A percentile compares a stretch with the other conserved stretches of the same genome.
Evolutionary conservation across 176 grass and related monocot genomes (phyloP).

Genomic region (Aechmea fasciata): DNA sequence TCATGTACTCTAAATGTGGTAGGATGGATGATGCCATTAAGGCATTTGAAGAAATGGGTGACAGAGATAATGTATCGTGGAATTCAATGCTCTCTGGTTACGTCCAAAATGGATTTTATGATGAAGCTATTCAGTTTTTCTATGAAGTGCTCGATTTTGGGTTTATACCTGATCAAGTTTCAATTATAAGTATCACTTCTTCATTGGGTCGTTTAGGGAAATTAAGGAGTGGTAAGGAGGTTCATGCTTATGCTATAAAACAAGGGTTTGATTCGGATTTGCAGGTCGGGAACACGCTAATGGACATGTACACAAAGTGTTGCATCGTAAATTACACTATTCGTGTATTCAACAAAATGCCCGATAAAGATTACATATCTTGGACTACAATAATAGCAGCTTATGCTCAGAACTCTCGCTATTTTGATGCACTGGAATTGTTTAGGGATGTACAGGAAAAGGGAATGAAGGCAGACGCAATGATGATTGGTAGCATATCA

Average conservation of each 20-base stretch:
- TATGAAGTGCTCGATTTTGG: constrained; percentile 35
- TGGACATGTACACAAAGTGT: constrained; percentile 91
- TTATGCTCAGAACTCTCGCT: constrained; percentile 44
- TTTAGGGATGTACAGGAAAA: constrained; percentile 37
- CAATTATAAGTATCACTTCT: constrained; percentile 55
- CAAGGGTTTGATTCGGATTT: constrained; percentile 47
- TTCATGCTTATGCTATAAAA: constrained; percentile 83
- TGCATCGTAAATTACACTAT: constrained; percentile 26
- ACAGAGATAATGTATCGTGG: constrained; percentile 77
- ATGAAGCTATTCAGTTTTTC: constrained; percentile 41
- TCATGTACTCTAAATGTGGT: constrained; percentile 62
- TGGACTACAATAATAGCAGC: constrained; percentile 63
- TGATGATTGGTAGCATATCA: constrained; percentile 84
- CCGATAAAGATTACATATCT: constrained; percentile 57
- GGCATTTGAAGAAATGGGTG: constrained; percentile 48
- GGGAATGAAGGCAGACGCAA: constrained; percentile 47
- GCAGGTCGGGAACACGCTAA: constrained; percentile 68
- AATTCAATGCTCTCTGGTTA: constrained; percentile 83
- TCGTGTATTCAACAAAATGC: constrained; percentile 44
- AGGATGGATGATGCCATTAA: constrained; percentile 32
- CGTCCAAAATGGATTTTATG: constrained; percentile 57
- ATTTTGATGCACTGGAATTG: constrained; percentile 44
- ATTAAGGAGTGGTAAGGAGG: constrained; percentile 40
- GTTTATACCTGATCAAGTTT: constrained; percentile 59
- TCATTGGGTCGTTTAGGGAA: constrained; percentile 54